Evolutionary conservation across 257 asterid species (phyloP).

Genomic region (Solanum raphanifolium): DNA sequence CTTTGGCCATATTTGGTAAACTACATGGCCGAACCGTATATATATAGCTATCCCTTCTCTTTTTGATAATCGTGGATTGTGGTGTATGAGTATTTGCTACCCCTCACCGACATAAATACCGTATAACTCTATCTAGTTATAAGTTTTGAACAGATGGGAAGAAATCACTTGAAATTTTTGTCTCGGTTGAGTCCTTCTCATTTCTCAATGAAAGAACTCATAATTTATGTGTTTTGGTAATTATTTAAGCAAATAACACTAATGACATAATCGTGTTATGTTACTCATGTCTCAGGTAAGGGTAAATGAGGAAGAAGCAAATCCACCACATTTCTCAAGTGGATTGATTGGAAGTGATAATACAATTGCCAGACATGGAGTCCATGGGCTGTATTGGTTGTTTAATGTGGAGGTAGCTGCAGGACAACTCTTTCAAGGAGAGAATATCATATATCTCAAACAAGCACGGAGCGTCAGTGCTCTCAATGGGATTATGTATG

Average conservation of each 20-base stretch:
- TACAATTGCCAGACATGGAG: slow-evolving; percentile 10
- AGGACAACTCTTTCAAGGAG: background rate
- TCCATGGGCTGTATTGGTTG: slow-evolving; percentile 10
- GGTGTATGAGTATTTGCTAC: background rate
- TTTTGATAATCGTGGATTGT: background rate
- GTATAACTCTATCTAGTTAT: background rate
- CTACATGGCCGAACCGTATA: background rate
- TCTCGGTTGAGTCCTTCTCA: background rate
- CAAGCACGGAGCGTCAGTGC: background rate
- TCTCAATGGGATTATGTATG: slow-evolving; percentile 8
- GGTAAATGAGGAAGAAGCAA: slow-evolving; percentile 29
- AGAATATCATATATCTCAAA: background rate
- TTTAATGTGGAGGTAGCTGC: background rate
- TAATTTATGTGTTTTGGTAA: background rate
- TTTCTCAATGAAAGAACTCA: background rate
- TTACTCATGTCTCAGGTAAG: slow-evolving; percentile 39
- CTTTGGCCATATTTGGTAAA: background rate
- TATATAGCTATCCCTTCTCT: background rate
- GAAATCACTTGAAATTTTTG: background rate
- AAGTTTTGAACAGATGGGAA: background rate
- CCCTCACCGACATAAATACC: background rate
- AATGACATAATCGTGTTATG: background rate
- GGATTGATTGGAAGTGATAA: slow-evolving; percentile 13
- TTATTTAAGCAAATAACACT: background rate
- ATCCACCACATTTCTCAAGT: slow-evolving; percentile 9